A percentile compares a stretch with the other conserved stretches of the same genome.
Evolutionary conservation across 306 rosid genomes (phyloP).

Genomic region (Prunus padus): DNA sequence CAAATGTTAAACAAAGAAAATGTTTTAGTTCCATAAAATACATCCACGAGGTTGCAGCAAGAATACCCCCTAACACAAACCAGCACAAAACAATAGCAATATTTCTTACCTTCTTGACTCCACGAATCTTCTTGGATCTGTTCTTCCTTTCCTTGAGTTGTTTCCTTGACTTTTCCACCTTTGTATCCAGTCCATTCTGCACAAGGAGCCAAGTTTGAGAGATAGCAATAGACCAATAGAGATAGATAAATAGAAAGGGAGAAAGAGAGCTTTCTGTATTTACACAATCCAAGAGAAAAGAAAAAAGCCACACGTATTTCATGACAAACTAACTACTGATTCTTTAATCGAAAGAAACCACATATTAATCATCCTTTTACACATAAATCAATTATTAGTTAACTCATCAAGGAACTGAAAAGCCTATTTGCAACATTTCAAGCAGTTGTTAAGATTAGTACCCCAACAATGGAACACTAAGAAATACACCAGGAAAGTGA

Average conservation of each 20-base stretch:
- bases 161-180: slow-evolving; percentile 84
- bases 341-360: background rate
- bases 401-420: background rate
- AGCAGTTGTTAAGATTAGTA: background rate
- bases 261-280: no score
- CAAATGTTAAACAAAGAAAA: background rate
- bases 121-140: slow-evolving; percentile 86
- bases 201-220: slow-evolving; percentile 3
- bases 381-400: background rate
- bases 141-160: slow-evolving; percentile 95
- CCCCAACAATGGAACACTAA: background rate
- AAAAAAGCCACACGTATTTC: background rate
- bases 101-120: slow-evolving; percentile 77
- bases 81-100: background rate
- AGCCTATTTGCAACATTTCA: background rate
- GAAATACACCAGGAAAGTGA: background rate
- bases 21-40: background rate
- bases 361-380: no score
- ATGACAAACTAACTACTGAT: background rate
- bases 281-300: background rate
- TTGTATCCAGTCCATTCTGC: slow-evolving; percentile 87
- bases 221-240: background rate
- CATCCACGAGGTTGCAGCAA: background rate
- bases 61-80: background rate
- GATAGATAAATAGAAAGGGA: background rate